Evolutionary conservation across 2,329 filamentous ascomycete species (phyloP).

Genomic region (Diaporthe citri): DNA sequence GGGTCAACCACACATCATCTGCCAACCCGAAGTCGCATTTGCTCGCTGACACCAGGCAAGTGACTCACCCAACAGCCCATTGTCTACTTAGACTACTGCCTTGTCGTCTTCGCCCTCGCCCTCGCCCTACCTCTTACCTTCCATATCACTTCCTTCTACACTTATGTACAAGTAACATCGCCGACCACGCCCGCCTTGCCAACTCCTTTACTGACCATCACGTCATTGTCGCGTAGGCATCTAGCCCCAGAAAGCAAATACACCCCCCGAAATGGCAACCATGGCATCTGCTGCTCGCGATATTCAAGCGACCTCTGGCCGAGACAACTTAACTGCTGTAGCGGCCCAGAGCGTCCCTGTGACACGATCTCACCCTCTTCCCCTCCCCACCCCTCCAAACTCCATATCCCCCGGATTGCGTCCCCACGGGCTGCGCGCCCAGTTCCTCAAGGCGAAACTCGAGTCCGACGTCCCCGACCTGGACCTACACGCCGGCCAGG

Average conservation of each 20-base stretch:
- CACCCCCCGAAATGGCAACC: slow-evolving; percentile 68
- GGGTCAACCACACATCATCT: slow-evolving; percentile 45
- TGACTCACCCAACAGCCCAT: slow-evolving; percentile 45
- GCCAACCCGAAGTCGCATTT: slow-evolving; percentile 44
- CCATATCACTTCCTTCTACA: background rate
- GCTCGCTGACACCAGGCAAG: slow-evolving; percentile 53
- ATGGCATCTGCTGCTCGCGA: slow-evolving; percentile 77
- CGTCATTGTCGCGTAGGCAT: slow-evolving; percentile 48
- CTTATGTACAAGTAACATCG: slow-evolving; percentile 43
- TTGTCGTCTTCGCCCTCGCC: slow-evolving; percentile 22
- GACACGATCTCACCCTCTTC: slow-evolving; percentile 75
- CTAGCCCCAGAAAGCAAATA: slow-evolving; percentile 53
- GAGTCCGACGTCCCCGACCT: slow-evolving; percentile 86
- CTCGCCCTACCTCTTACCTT: slow-evolving; percentile 35
- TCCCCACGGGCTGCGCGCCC: slow-evolving; percentile 82
- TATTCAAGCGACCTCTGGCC: slow-evolving; percentile 72
- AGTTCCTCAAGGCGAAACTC: slow-evolving; percentile 70
- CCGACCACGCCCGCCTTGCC: slow-evolving; percentile 27
- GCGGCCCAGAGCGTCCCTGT: slow-evolving; percentile 74
- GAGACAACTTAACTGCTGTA: slow-evolving; percentile 82
- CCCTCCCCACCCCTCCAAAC: slow-evolving; percentile 92
- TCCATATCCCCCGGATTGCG: slow-evolving; percentile 91
- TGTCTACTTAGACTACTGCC: background rate
- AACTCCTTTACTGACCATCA: slow-evolving; percentile 38
- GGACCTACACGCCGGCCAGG: slow-evolving; percentile 79